Conservation (phyloP, 2,329 filamentous ascomycete species). For the Tolypocladium amazonense region DNA sequence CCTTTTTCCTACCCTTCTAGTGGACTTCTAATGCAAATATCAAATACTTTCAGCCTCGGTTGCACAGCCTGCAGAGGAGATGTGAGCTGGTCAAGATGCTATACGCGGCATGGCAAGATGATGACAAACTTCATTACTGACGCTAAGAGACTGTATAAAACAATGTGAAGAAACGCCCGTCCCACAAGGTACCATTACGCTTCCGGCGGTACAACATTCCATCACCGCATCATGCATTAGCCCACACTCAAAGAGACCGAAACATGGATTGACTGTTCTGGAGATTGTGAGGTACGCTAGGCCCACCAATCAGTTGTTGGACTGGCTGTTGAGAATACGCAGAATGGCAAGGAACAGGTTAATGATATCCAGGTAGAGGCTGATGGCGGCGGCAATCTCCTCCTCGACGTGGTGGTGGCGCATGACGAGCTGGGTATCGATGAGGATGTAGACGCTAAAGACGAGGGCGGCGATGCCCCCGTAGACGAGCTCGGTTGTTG, state of each 20-base stretch:
- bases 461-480: conserved; percentile 73
- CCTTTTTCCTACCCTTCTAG: conserved; percentile 41
- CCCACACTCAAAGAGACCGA: not conserved
- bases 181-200: not conserved
- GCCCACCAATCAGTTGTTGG: conserved; percentile 59
- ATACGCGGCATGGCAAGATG: not conserved
- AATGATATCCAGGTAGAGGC: conserved; percentile 89
- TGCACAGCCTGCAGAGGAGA: not conserved
- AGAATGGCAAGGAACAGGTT: conserved; percentile 96
- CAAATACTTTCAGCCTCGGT: conserved; percentile 31
- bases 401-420: conserved; percentile 95
- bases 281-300: not conserved
- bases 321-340: conserved; percentile 91
- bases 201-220: not conserved
- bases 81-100: not conserved
- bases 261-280: not conserved
- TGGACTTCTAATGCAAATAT: conserved; percentile 56
- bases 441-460: conserved; percentile 89
- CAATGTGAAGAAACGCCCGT: not conserved
- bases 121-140: not conserved
- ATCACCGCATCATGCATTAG: not conserved
- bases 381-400: conserved; percentile 92
- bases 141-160: not conserved
- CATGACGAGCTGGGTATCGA: conserved; percentile 93
- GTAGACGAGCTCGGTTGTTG: conserved; percentile 75